Evolutionary conservation across 805 yeast species (phyloP), one percentile per base, ranked within the genome.

Genomic region (Ogataea sp.): DNA sequence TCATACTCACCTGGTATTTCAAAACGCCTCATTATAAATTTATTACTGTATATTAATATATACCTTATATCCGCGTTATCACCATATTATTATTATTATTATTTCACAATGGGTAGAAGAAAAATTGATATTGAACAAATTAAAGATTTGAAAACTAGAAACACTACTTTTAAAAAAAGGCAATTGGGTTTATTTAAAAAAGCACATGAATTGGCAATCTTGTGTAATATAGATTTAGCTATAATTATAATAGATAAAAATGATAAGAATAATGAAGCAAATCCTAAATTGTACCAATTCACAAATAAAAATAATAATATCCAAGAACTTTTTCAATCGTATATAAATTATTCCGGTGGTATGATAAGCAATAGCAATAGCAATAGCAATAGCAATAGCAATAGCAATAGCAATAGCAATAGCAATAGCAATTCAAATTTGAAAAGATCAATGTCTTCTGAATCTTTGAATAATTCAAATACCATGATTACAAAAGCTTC

Each of bases 101-200:
- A 6, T 3, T 13, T 21, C 14, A 28, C 37, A 21, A 93, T 90
- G 98, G 98, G 98, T 39, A 82, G 98, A 70, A 83, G 97, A 66
- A 93, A 90, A 62, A 90, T 90, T 48, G 93, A 84, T 45, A 90
- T 90, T 51, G 79, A 85, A 61, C 97, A 97, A 28, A 79, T 90
- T 43, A 67, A 78, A 11, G 96, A 90, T 51, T 97, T 90, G 59
- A 70, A 97, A 41, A 90, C 88, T 62, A 62, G 85, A 41, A 77
- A 83, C 5, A 85, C 80, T 16, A 90, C 98, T 0, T 93, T 90
- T 59, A 86, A 86, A 46, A 90, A 90, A 61, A 75, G 98, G 40
- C 90, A 90, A 59, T 94, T 95, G 0, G 98, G 98, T 2, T 68
- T 90, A 25, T 89, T 93, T 62, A 84, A 84, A 54, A 83, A 83